Base-by-base conservation (phyloP, 257 asterid species). In the Datura wrightii region DNA sequence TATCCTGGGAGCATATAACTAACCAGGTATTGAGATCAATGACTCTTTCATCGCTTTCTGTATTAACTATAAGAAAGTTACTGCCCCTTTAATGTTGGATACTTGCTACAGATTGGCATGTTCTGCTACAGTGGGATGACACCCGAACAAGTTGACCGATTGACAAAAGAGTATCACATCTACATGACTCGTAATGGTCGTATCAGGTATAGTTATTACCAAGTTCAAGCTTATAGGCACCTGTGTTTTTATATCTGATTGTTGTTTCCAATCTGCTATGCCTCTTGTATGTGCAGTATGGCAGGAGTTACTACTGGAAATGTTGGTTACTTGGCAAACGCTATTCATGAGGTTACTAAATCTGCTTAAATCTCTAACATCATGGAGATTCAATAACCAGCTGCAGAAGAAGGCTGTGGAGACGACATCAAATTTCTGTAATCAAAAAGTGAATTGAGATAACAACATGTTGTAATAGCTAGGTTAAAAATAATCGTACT, bases 121-220 rank as follows among this genome's bases (percentile, higher is more conserved):
- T 96, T 96, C 86, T 96, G 99, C 92, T 96, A 92, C 79, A 96
- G 99, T 69, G 99, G 99, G 82, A 88, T 96, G 98, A 91, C 98
- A 5, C 97, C 98, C 1, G 99, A 94, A 85, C 98, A 96, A 92
- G 99, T 96, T n/a, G 99, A 94, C 88, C 97, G 92, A 74, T 88
- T 96, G 92, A 96, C 98, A 2, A 92, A 92, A 8, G 97, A 96
- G 83, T 94, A 87, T 79, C 98, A 94, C 90, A 93, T 96, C 78
- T 96, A 96, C 90, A 87, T 96, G 97, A 96, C 99, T 86, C 94
- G 98, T 58, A 96, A 94, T 87, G 98, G 99, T 59, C 99, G 98
- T 79, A 93, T 96, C 52, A 96, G 99, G 99, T 95, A 90, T 84
- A 78, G n/a, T 42, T 36, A 65, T 42, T 36, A 15, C 9, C 36